Evolutionary conservation across 495 filamentous ascomycete genomes (phyloP), one percentile per base, ranked within the genome.

Genomic region (Sabuloglossum arenarium): DNA sequence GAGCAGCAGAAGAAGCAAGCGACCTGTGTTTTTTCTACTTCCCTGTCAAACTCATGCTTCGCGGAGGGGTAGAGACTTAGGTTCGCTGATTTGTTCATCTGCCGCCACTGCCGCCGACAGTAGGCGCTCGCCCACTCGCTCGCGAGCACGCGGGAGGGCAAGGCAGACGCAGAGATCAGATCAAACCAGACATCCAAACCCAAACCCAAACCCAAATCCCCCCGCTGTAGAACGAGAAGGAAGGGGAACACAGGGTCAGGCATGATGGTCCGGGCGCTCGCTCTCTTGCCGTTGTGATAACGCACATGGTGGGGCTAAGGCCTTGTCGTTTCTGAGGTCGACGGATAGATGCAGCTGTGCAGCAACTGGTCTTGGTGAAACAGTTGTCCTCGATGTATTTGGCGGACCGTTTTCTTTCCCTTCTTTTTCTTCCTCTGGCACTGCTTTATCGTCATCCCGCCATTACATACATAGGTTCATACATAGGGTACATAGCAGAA

Each of bases 361-460:
- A 51, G 47, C 47, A 51, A 10, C 12, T 51, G 47, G 47, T 29
- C 47, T 51, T 51, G 23, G 47, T 51, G 47, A 29, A 51, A 51
- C 47, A 51, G 47, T 12, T 51, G 47, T 51, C 47, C 47, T 51
- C 47, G 47, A 19, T 51, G 28, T 51, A 27, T 51, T 51, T 27
- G 23, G 47, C 16, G 25, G 39, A 16, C 39, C 16, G 1, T 21
- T 21, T 43, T 12, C 12, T 43, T 23, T n/a, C 12, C 19, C 21
- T 23, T 21, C 39, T 39, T 16, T 39, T 39, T 6, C 12, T 39
- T 12, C 34, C 12, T 43, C 12, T 21, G 39, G 1, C n/a, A 1
- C 47, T 14, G 34, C 16, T 6, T 28, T 29, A 6, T 19, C 47
- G 25, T 51, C 47, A 51, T 29, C 11, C 47, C 24, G 3, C 6